Evolutionary conservation across 2,329 filamentous ascomycete species (phyloP).

Genomic region (Aureobasidium sp.): DNA sequence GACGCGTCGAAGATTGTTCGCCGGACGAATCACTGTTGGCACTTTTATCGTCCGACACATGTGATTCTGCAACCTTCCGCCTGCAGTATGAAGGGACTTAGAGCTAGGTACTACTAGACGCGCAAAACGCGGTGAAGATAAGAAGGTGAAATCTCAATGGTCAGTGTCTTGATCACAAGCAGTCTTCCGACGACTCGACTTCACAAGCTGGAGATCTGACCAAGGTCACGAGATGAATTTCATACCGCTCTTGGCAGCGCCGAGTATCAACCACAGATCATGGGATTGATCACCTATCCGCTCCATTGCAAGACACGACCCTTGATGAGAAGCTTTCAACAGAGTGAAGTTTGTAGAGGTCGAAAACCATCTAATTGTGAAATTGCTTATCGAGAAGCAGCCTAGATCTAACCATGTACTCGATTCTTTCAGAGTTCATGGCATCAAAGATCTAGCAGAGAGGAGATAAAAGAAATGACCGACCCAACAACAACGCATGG

Average conservation of each 20-base stretch:
- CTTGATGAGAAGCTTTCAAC: too few relatives aligned
- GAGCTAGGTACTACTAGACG: neutral
- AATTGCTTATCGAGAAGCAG: neutral
- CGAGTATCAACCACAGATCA: too few relatives aligned
- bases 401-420: conserved; percentile 9
- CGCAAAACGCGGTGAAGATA: neutral
- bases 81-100: neutral
- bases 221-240: too few relatives aligned
- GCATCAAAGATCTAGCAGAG: conserved; percentile 2
- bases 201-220: too few relatives aligned
- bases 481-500: conserved; percentile 5
- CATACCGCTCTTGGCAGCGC: too few relatives aligned
- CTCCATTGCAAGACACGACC: too few relatives aligned
- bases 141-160: neutral
- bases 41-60: neutral
- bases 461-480: neutral
- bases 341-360: too few relatives aligned
- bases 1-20: neutral
- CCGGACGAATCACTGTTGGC: neutral
- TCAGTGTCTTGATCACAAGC: too few relatives aligned
- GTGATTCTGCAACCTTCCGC: neutral
- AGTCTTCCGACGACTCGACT: too few relatives aligned
- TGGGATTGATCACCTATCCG: too few relatives aligned
- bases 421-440: conserved; percentile 10
- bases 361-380: too few relatives aligned